These are phyloP conservation scores for Vigna hirtella DNA, from an alignment of 306 rosid genomes.

Conservation along the genomic window DNA sequence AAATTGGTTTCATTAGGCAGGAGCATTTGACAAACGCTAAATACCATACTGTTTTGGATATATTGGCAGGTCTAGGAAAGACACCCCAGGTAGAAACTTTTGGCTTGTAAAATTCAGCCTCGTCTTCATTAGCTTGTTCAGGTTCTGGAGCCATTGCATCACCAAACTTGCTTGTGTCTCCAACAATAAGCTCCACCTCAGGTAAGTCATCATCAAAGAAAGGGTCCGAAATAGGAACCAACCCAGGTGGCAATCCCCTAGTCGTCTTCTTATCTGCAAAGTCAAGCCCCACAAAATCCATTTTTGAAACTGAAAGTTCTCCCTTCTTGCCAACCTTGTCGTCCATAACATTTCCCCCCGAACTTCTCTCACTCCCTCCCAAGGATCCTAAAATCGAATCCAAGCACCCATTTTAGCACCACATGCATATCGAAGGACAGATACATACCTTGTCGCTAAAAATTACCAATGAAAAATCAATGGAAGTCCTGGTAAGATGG, in stretches of 20 bases:
- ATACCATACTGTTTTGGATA: constrained; percentile 79
- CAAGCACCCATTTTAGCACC: constrained; percentile 42
- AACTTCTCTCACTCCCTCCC: constrained; percentile 40
- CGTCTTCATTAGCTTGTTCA: constrained; percentile 53
- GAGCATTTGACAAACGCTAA: constrained; percentile 31
- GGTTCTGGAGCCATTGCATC: constrained; percentile 45
- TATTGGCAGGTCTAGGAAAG: constrained; percentile 90
- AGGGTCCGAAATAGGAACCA: constrained; percentile 75
- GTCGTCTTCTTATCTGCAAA: constrained; percentile 80
- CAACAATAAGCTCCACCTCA: constrained; percentile 87
- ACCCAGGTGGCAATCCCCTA: constrained; percentile 78
- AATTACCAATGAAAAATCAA: not conserved
- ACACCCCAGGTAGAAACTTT: constrained; percentile 95
- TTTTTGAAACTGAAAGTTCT: constrained; percentile 67
- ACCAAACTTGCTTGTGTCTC: constrained; percentile 67
- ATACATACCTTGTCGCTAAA: not conserved
- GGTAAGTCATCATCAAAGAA: constrained; percentile 58
- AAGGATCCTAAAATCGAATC: constrained; percentile 54
- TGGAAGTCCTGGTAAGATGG: not conserved
- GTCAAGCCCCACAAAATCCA: constrained; percentile 84
- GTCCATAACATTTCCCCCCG: constrained; percentile 39
- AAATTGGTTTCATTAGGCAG: constrained; percentile 8
- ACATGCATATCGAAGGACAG: not conserved
- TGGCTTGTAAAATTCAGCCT: constrained; percentile 77
- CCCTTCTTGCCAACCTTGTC: constrained; percentile 57